Evolutionary conservation across 2,329 filamentous ascomycete species (phyloP).

Genomic region (Diaporthe vexans): DNA sequence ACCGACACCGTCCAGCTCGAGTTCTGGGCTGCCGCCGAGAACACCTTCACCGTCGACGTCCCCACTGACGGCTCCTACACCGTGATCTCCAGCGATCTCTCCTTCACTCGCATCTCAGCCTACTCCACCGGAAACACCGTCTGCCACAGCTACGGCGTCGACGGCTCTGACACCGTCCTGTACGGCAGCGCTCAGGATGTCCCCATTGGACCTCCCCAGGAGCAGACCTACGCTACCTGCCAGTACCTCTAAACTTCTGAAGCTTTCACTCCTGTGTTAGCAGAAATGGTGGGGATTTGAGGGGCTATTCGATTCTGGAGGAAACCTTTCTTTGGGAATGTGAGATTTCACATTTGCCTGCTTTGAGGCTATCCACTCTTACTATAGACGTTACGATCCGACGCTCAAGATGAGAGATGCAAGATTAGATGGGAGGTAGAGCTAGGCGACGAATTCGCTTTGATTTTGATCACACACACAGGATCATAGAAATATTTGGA

Average conservation of each 20-base stretch:
- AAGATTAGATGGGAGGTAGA: constrained; percentile 8
- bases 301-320: background rate
- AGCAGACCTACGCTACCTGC: constrained; percentile 38
- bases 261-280: background rate
- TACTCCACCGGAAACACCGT: constrained; percentile 32
- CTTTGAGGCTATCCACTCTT: constrained; percentile 18
- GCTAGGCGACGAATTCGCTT: background rate
- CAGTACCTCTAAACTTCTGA: background rate
- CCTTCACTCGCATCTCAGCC: constrained; percentile 40
- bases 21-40: constrained; percentile 43
- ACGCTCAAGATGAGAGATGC: background rate
- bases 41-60: constrained; percentile 33
- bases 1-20: constrained; percentile 36
- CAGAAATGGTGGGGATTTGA: background rate
- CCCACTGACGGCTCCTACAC: constrained; percentile 38
- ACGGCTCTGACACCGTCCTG: constrained; percentile 38
- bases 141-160: constrained; percentile 40
- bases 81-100: constrained; percentile 39
- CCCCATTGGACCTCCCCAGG: constrained; percentile 42
- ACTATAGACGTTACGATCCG: constrained; percentile 9
- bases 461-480: background rate
- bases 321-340: background rate
- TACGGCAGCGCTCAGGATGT: constrained; percentile 36
- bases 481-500: background rate
- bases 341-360: background rate